Evolutionary conservation across 2,329 filamentous ascomycete species (phyloP).

Genomic region (Teratosphaeria gauchensis): DNA sequence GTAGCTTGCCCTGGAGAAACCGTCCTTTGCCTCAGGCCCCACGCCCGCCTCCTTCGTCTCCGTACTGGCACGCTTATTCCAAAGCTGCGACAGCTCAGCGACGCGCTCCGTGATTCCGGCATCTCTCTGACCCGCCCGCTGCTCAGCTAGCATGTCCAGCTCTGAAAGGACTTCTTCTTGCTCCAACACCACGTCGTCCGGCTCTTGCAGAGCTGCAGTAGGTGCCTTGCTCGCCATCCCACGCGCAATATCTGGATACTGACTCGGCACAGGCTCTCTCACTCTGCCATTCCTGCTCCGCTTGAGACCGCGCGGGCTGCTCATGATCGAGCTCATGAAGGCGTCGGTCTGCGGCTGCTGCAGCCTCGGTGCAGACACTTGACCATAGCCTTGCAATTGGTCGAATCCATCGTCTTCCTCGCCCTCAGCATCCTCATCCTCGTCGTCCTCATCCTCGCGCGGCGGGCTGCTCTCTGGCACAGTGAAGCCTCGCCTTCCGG

Average conservation of each 20-base stretch:
- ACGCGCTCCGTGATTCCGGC: slow-evolving; percentile 12
- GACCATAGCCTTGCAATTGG: slow-evolving; percentile 15
- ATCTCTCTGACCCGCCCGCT: neutral
- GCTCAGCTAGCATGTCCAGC: slow-evolving; percentile 22
- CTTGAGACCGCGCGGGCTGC: slow-evolving; percentile 25
- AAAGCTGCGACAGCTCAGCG: slow-evolving; percentile 19
- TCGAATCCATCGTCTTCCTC: slow-evolving; percentile 28
- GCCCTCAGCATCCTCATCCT: slow-evolving; percentile 20
- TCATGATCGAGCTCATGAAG: slow-evolving; percentile 12
- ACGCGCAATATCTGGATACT: slow-evolving; percentile 62
- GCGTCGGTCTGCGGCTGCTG: slow-evolving; percentile 9
- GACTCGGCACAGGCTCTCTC: slow-evolving; percentile 44
- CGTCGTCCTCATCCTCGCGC: slow-evolving; percentile 8
- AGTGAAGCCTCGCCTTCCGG: slow-evolving; percentile 20
- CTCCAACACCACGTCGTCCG: slow-evolving; percentile 59
- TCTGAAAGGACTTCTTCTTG: slow-evolving; percentile 60
- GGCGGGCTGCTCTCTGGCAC: slow-evolving; percentile 31
- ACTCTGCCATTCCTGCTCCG: slow-evolving; percentile 31
- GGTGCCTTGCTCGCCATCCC: slow-evolving; percentile 49
- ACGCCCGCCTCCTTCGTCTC: slow-evolving; percentile 22
- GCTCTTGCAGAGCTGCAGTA: slow-evolving; percentile 54
- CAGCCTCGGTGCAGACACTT: neutral
- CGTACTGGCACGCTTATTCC: slow-evolving; percentile 14
- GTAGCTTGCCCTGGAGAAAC: slow-evolving; percentile 65
- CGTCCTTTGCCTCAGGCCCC: slow-evolving; percentile 42